Percentiles rank a stretch among this genome's conserved stretches.
phyloP scores from a whole-genome alignment of 306 rosid species.

The Inga oerstediana region DNA sequence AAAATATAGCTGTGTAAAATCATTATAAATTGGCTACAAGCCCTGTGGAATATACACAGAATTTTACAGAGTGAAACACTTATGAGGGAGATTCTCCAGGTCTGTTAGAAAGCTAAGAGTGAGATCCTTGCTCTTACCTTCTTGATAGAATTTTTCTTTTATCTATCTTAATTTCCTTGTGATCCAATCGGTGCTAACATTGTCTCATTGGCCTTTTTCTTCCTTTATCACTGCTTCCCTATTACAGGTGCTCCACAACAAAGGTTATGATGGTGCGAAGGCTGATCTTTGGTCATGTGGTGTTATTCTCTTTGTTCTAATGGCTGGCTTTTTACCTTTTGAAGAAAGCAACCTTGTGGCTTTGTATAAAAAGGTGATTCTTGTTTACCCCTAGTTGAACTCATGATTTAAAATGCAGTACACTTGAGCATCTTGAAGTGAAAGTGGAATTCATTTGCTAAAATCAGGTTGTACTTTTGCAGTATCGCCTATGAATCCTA shows the following conservation, averaged over 20 bases:
- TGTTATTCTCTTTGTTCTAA: slow-evolving; percentile 83
- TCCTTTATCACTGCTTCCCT: slow-evolving; percentile 34
- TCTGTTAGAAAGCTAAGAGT: no score
- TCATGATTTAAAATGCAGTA: slow-evolving; percentile 1
- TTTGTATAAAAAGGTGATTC: slow-evolving; percentile 80
- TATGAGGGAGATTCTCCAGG: no score
- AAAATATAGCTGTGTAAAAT: no score
- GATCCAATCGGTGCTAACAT: neutral
- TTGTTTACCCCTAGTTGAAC: slow-evolving; percentile 35
- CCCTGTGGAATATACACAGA: no score
- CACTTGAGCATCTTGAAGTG: neutral
- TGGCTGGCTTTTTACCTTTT: slow-evolving; percentile 96
- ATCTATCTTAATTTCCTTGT: no score
- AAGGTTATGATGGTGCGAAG: slow-evolving; percentile 92
- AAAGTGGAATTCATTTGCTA: neutral
- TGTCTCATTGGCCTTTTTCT: slow-evolving; percentile 12
- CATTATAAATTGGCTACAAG: no score
- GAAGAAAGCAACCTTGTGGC: slow-evolving; percentile 84
- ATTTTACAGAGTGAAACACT: no score
- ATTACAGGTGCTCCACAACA: slow-evolving; percentile 81
- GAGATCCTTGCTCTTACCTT: no score
- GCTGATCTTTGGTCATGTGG: slow-evolving; percentile 99
- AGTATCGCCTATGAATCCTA: neutral
- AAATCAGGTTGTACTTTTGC: neutral
- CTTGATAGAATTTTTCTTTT: no score